Conservation (phyloP, 495 filamentous ascomycete species). For the Hypoxylon rickii region DNA sequence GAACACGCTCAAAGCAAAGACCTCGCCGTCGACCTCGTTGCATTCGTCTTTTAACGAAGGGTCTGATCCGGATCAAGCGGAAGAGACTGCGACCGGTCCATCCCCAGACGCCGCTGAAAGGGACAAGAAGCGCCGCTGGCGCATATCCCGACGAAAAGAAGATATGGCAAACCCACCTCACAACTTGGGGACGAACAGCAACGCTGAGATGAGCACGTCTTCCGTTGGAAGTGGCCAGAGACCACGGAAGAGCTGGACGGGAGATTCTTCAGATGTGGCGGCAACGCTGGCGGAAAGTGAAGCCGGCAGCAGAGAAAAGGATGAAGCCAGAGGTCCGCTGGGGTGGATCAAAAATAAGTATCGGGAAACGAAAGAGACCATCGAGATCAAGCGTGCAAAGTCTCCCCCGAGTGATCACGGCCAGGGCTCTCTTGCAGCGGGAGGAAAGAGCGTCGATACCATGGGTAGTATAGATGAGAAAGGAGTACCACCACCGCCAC, state of each 20-base stretch:
- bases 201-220: conserved; percentile 69
- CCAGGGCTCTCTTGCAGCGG: conserved; percentile 32
- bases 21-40: conserved; percentile 69
- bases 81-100: conserved; percentile 52
- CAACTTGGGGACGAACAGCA: conserved; percentile 60
- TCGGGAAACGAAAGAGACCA: conserved; percentile 72
- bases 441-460: conserved; percentile 51
- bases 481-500: not conserved
- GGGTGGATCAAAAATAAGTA: conserved; percentile 87
- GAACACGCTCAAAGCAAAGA: conserved; percentile 60
- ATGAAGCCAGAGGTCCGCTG: conserved; percentile 70
- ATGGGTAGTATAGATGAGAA: conserved; percentile 40
- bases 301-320: conserved; percentile 49
- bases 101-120: conserved; percentile 51
- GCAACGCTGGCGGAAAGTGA: conserved; percentile 45
- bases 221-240: conserved; percentile 66
- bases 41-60: conserved; percentile 78
- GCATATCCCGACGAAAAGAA: conserved; percentile 68
- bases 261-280: conserved; percentile 55
- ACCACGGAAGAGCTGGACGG: conserved; percentile 58
- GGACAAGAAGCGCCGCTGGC: conserved; percentile 74
- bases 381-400: conserved; percentile 59
- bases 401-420: conserved; percentile 48
- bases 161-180: conserved; percentile 52
- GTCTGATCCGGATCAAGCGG: conserved; percentile 73